Conservation (phyloP, 441 rosid genomes). For the Jatropha podagrica region DNA sequence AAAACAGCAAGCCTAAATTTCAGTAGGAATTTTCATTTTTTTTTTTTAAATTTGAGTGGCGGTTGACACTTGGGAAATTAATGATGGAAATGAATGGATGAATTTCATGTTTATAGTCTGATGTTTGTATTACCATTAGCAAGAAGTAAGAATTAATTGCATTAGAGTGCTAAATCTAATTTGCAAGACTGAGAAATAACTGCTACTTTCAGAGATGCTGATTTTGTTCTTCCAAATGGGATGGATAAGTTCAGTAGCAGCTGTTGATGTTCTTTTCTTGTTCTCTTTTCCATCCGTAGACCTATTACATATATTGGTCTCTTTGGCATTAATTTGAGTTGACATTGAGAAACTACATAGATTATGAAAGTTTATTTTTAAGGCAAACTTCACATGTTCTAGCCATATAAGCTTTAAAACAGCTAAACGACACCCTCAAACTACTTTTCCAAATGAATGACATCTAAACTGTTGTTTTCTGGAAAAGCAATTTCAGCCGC, state of each 20-base stretch:
- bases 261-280: neutral
- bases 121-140: neutral
- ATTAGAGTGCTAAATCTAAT: neutral
- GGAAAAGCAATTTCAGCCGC: too few relatives aligned
- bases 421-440: too few relatives aligned
- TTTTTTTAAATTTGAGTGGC: neutral
- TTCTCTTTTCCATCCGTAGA: too few relatives aligned
- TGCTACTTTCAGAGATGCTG: neutral
- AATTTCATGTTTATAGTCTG: neutral
- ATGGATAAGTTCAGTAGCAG: neutral
- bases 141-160: neutral
- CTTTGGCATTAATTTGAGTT: neutral
- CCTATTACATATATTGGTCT: neutral
- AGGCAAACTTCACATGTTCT: too few relatives aligned
- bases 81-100: neutral
- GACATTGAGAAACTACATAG: too few relatives aligned
- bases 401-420: too few relatives aligned
- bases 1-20: neutral
- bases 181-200: neutral
- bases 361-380: too few relatives aligned
- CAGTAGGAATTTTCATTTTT: neutral
- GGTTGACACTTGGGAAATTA: neutral
- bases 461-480: too few relatives aligned
- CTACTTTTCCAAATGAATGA: too few relatives aligned
- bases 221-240: neutral